Conservation (phyloP, 164 flowering plant genomes). For the Chimonanthus salicifolius region DNA sequence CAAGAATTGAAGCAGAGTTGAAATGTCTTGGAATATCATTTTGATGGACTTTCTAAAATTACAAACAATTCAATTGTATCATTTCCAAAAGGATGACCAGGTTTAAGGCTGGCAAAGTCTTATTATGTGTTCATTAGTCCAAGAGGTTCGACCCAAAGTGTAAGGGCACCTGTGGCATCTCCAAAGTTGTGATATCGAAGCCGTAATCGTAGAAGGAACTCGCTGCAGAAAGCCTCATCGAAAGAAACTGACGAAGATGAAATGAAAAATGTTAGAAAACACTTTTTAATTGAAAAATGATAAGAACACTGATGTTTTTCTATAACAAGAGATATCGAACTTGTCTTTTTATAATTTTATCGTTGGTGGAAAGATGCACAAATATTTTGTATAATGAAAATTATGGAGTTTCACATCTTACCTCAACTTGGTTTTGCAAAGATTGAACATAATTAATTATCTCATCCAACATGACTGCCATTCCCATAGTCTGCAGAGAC, state of each 20-base stretch:
- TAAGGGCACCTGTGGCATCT: slow-evolving; percentile 30
- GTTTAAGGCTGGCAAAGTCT: neutral
- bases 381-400: too few relatives aligned
- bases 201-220: slow-evolving; percentile 51
- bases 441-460: slow-evolving; percentile 51
- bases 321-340: too few relatives aligned
- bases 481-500: slow-evolving; percentile 58
- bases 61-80: too few relatives aligned
- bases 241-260: slow-evolving; percentile 43
- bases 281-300: neutral
- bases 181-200: slow-evolving; percentile 34
- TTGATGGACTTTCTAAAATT: neutral
- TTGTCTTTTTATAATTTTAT: too few relatives aligned
- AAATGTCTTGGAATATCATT: neutral
- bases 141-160: neutral
- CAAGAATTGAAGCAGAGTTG: too few relatives aligned
- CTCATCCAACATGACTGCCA: slow-evolving; percentile 75
- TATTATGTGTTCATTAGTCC: neutral
- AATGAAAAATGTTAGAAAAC: neutral
- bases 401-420: slow-evolving; percentile 11
- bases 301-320: neutral
- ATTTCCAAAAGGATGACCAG: too few relatives aligned
- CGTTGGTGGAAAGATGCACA: too few relatives aligned
- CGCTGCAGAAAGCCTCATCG: slow-evolving; percentile 65
- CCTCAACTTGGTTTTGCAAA: slow-evolving; percentile 61